These are phyloP conservation scores for Apophysomyces sp. DNA, from an alignment of 371 early-diverging fungal genomes.

Conservation along the genomic window DNA sequence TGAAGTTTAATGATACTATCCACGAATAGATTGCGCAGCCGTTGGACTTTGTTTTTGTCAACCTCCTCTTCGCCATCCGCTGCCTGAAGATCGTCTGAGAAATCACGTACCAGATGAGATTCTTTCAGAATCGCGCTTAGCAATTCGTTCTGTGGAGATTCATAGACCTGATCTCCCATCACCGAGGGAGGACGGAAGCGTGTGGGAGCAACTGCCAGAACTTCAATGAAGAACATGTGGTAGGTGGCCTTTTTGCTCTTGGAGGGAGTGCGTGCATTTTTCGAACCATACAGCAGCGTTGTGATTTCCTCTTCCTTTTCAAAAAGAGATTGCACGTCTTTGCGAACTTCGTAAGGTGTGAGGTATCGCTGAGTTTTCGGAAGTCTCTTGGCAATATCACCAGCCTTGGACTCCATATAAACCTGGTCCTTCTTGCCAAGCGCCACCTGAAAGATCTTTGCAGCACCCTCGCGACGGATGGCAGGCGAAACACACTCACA, in stretches of 20 bases:
- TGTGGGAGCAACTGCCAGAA: constrained; percentile 94
- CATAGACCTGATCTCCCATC: constrained; percentile 88
- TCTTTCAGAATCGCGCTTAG: constrained; percentile 84
- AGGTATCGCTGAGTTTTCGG: constrained; percentile 55
- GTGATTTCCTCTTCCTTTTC: constrained; percentile 71
- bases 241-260: constrained; percentile 46
- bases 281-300: constrained; percentile 76
- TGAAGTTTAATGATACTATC: constrained; percentile 86
- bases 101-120: constrained; percentile 68
- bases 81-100: constrained; percentile 46
- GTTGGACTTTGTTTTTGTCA: constrained; percentile 35
- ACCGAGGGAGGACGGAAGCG: constrained; percentile 95
- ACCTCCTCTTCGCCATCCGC: constrained; percentile 34
- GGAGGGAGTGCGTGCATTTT: constrained; percentile 55
- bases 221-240: constrained; percentile 95
- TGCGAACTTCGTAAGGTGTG: constrained; percentile 81
- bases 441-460: constrained; percentile 86
- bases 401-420: constrained; percentile 64
- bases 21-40: constrained; percentile 57
- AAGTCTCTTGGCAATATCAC: constrained; percentile 20
- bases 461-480: constrained; percentile 81
- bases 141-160: constrained; percentile 93
- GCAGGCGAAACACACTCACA: constrained; percentile 82
- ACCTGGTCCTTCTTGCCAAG: constrained; percentile 70
- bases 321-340: constrained; percentile 76